Percentiles rank a stretch among this genome's conserved stretches.
Conservation (phyloP, 352 stramenopile genomes). For the Phytophthora pini region DNA sequence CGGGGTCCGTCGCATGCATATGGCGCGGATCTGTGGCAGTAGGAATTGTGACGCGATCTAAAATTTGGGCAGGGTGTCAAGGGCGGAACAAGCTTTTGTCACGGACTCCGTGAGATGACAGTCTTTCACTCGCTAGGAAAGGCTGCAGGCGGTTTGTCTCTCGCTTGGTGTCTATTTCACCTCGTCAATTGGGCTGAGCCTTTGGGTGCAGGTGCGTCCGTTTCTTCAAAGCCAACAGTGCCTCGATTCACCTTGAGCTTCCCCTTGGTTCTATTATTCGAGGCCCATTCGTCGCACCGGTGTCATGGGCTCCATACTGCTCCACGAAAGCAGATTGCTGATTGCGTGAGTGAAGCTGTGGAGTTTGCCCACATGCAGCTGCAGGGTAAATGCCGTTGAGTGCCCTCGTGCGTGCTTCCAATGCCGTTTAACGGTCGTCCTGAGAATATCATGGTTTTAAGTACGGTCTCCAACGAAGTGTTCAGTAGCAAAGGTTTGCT, state of each 20-base stretch:
- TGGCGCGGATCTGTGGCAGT: conserved; percentile 1
- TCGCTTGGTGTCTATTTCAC: background rate
- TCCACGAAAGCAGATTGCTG: conserved; percentile 25
- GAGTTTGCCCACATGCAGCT: background rate
- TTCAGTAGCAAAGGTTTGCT: background rate
- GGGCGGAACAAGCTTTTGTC: conserved; percentile 9
- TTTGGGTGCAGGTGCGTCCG: conserved; percentile 3
- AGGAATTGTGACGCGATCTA: conserved; percentile 20
- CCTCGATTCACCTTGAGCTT: background rate
- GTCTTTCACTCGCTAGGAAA: too few species aligned
- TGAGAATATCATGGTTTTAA: background rate
- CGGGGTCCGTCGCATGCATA: conserved; percentile 10
- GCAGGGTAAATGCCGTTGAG: conserved; percentile 1
- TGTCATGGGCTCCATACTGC: conserved; percentile 9
- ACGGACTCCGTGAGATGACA: too few species aligned
- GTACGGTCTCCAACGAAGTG: background rate
- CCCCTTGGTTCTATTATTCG: conserved; percentile 7
- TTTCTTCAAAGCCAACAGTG: conserved; percentile 5
- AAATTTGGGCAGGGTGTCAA: background rate
- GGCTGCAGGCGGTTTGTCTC: too few species aligned
- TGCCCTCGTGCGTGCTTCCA: background rate
- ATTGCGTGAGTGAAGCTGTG: conserved; percentile 2
- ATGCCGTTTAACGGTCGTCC: conserved; percentile 9
- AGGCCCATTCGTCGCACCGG: background rate
- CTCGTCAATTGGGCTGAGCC: background rate